These are phyloP conservation scores for Kodamaea suecica DNA, from an alignment of 1,139 yeast genomes.

Conservation along the genomic window DNA sequence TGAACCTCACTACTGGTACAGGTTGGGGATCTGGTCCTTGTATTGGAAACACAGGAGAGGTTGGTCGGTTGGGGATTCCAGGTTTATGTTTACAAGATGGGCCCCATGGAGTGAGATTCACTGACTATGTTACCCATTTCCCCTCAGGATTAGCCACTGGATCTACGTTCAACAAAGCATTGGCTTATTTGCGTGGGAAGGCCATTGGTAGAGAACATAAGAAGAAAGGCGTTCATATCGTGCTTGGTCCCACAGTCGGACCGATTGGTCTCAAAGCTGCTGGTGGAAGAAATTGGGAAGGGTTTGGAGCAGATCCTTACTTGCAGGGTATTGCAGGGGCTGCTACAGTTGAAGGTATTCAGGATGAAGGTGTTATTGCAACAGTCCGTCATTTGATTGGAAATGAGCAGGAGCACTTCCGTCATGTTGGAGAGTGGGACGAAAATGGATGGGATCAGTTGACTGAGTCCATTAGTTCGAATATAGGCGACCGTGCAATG, in stretches of 20 bases:
- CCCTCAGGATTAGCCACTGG: slow-evolving; percentile 63
- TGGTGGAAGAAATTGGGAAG: slow-evolving; percentile 68
- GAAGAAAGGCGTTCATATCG: slow-evolving; percentile 57
- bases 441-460: slow-evolving; percentile 43
- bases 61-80: slow-evolving; percentile 55
- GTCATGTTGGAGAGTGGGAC: slow-evolving; percentile 59
- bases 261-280: slow-evolving; percentile 64
- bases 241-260: slow-evolving; percentile 61
- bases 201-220: slow-evolving; percentile 58
- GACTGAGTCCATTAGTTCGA: slow-evolving; percentile 41
- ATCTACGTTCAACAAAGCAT: slow-evolving; percentile 53
- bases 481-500: slow-evolving; percentile 60
- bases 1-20: slow-evolving; percentile 62
- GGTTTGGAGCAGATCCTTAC: slow-evolving; percentile 64
- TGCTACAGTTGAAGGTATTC: slow-evolving; percentile 54
- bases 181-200: slow-evolving; percentile 51
- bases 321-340: slow-evolving; percentile 57
- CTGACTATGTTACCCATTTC: slow-evolving; percentile 56
- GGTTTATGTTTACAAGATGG: slow-evolving; percentile 65
- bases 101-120: slow-evolving; percentile 58
- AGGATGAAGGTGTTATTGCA: slow-evolving; percentile 57
- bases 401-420: slow-evolving; percentile 62
- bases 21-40: slow-evolving; percentile 67
- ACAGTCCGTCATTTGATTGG: slow-evolving; percentile 55
- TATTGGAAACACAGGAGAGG: slow-evolving; percentile 60